Evolutionary conservation across 306 rosid genomes (phyloP), one percentile per base, ranked within the genome.

Genomic region (Trichosanthes truncata): DNA sequence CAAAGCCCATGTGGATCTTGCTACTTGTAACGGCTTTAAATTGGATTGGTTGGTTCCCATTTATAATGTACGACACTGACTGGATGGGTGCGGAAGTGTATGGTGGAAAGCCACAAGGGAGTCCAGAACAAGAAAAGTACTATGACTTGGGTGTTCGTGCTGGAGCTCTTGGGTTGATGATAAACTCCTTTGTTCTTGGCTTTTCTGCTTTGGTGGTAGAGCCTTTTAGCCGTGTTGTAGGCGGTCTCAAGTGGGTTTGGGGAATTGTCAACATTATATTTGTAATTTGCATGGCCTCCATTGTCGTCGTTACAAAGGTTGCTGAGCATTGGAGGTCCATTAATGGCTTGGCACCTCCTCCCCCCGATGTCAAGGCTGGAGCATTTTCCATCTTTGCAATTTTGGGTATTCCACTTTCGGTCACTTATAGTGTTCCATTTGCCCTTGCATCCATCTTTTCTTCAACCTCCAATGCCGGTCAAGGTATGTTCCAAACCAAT

Each of bases 21-120:
- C 48, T 95, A 0, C n/a, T 92, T 52, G 98, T 95, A 82, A 95
- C 98, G 77, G 87, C 91, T 23, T 84, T 92, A 0, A 95, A 95
- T 12, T 95, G 98, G 97, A 66, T 92, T 31, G 98, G 96, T 0
- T 95, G 98, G 97, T 95, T 92, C 49, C 97, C 97, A 0, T 95
- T 95, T 85, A 23, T 95, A 76, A 65, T 95, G 36, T 95, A 85
- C 74, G 97, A 95, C 81, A 95, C 98, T 0, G 98, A 95, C 62
- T 95, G 98, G 98, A 95, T 91, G 98, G 98, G 98, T 1, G 48
- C 14, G 9, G 98, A 95, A 80, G 97, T 95, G 35, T 95, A 84
- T 36, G 98, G 98, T 0, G 98, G 98, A 4, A 73, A 56, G n/a
- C 76, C 81, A 1, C 36, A 36, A 0, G 81, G 81, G 17, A 65